Base-by-base conservation (phyloP, 1,284 basidiomycete species). In the Pascua sp. region DNA sequence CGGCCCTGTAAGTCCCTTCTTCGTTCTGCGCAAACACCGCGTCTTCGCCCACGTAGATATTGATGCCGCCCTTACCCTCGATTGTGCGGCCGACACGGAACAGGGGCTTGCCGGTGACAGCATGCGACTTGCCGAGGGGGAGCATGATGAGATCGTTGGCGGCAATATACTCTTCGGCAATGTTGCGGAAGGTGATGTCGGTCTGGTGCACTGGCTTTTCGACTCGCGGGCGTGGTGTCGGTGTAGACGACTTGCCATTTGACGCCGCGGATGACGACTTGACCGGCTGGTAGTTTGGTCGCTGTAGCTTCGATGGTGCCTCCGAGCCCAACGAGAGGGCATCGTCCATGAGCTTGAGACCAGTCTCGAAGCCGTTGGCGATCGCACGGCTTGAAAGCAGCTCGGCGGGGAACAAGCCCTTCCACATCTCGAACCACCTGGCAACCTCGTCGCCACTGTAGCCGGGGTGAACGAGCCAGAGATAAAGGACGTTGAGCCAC, bases 401-500 rank as follows among this genome's bases (percentile, higher is more conserved):
- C n/a, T 81, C 78, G 55, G 87, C 85, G 0, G 87, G 82, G 75
- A 98, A 91, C 41, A 84, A 80, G 1, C 78, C 77, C 72, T 94
- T 94, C 95, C 95, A 98, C 74, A 86, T 89, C 4, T 82, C 67
- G 63, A 83, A 84, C 95, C 96, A 98, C 60, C 87, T 84, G 1
- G 89, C 90, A 5, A 98, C 90, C 75, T 98, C 91, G 64, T 88
- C 90, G 65, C 90, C 86, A 75, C 86, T 91, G 66, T 87, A 87
- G 36, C 79, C 82, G 0, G 90, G 87, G 71, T 91, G 89, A 11
- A 87, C 81, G 52, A 98, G 85, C 96, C 94, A 98, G 43, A 90
- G 77, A 68, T 92, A 87, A 41, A 99, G 79, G n/a, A 90, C 85
- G 45, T 91, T 85, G 50, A 98, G 81, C 93, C 93, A 98, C 71